These are phyloP conservation scores for Pseudogymnoascus sp. DNA, from an alignment of 2,329 filamentous ascomycete species.

Conservation along the genomic window DNA sequence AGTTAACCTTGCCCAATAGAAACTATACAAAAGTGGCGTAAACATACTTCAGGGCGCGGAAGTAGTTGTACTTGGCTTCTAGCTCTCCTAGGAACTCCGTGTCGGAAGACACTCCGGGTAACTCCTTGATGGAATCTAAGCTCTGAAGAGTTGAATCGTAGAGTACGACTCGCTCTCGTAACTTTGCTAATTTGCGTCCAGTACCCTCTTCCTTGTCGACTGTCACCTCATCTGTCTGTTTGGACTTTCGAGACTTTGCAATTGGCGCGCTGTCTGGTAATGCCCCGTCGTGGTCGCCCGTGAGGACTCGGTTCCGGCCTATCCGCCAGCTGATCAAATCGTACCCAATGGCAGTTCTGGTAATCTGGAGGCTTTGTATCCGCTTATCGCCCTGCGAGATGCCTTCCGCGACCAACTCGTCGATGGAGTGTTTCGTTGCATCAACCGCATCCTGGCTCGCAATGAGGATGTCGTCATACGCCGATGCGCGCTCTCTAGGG, in stretches of 20 bases:
- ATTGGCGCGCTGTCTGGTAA: conserved; percentile 40
- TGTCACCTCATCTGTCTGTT: conserved; percentile 42
- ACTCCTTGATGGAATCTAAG: conserved; percentile 78
- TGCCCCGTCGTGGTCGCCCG: conserved; percentile 73
- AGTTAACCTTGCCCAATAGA: conserved; percentile 7
- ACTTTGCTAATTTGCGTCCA: conserved; percentile 65
- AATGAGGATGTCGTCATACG: conserved; percentile 85
- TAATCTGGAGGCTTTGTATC: conserved; percentile 89
- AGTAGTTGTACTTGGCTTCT: conserved; percentile 72
- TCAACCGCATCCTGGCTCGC: conserved; percentile 91
- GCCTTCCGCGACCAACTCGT: conserved; percentile 77
- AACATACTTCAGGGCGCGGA: conserved; percentile 74
- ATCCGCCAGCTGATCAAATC: conserved; percentile 91
- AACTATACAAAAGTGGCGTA: background rate
- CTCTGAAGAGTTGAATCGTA: conserved; percentile 90
- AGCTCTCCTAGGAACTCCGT: conserved; percentile 65
- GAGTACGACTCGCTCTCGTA: conserved; percentile 79
- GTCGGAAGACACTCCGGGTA: conserved; percentile 85
- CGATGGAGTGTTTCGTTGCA: conserved; percentile 84
- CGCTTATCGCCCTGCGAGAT: conserved; percentile 73
- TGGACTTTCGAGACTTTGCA: conserved; percentile 38
- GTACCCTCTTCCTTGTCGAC: conserved; percentile 53
- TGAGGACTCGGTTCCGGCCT: conserved; percentile 81
- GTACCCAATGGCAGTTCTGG: conserved; percentile 87
- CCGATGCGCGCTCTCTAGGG: conserved; percentile 64